phyloP scores from a whole-genome alignment of 306 rosid species.

The Trifolium repens region DNA sequence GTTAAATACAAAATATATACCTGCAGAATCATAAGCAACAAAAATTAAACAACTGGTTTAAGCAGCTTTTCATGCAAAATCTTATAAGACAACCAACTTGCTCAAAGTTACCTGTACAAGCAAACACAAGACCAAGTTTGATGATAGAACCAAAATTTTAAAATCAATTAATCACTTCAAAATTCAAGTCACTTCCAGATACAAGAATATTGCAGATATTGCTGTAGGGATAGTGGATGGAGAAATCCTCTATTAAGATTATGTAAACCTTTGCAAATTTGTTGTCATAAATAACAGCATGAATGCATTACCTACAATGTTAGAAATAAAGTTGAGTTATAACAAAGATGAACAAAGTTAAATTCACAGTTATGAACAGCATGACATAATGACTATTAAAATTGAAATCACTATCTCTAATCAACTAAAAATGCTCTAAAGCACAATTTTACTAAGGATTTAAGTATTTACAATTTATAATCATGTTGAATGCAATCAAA shows the following conservation, averaged over 20 bases:
- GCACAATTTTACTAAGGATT: constrained; percentile 1
- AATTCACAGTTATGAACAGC: background rate
- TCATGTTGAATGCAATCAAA: background rate
- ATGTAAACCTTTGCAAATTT: constrained; percentile 23
- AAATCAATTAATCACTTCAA: constrained; percentile 32
- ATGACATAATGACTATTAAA: constrained; percentile 5
- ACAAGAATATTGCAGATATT: background rate
- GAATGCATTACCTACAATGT: constrained; percentile 25
- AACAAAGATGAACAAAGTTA: background rate
- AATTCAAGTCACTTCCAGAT: constrained; percentile 27
- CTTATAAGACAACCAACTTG: background rate
- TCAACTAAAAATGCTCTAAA: constrained; percentile 1
- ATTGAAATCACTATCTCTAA: background rate
- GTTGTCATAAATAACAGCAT: constrained; percentile 3
- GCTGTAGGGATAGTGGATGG: background rate
- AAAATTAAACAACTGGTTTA: background rate
- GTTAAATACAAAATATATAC: constrained; percentile 7
- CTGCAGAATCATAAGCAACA: constrained; percentile 31
- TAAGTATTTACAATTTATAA: constrained; percentile 4
- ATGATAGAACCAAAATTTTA: background rate
- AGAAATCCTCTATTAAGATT: constrained; percentile 3
- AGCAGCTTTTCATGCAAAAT: background rate
- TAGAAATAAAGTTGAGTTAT: constrained; percentile 28
- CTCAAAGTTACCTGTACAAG: constrained; percentile 31
- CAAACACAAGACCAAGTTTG: constrained; percentile 33